Percentiles rank a stretch among this genome's conserved stretches.
These are phyloP conservation scores for Gautieria morchelliformis DNA, from an alignment of 768 basidiomycete genomes.

Conservation along the genomic window DNA sequence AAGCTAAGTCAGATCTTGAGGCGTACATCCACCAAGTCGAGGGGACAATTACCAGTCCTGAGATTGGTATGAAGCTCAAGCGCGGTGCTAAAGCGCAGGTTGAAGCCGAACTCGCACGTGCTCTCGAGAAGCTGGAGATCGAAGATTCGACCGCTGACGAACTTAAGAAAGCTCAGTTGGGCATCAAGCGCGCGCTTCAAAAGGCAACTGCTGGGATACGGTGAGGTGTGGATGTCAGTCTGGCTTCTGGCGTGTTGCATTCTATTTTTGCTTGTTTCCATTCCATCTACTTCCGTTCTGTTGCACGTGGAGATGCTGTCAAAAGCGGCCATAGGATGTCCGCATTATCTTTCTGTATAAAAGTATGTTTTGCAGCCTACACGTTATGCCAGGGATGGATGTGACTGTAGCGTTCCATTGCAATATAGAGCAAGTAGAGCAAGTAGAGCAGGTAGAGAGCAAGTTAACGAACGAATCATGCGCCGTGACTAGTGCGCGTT, in stretches of 20 bases:
- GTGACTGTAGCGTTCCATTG: background rate
- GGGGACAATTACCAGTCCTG: constrained; percentile 89
- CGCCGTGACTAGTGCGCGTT: background rate
- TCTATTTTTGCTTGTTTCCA: background rate
- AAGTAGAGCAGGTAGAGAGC: background rate
- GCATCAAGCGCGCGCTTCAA: constrained; percentile 94
- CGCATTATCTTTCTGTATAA: background rate
- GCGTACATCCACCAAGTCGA: constrained; percentile 96
- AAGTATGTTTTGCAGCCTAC: background rate
- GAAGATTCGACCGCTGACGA: constrained; percentile 92
- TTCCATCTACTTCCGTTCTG: background rate
- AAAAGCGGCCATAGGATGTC: background rate
- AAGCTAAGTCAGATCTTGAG: constrained; percentile 97
- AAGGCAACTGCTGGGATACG: constrained; percentile 91
- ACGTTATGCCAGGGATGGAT: background rate
- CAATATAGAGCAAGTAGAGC: background rate
- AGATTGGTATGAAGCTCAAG: constrained; percentile 98
- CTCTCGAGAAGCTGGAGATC: constrained; percentile 96
- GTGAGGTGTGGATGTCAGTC: constrained; percentile 26
- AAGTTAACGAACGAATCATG: background rate
- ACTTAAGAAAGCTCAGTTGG: constrained; percentile 89
- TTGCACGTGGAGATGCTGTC: background rate
- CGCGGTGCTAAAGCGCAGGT: constrained; percentile 91
- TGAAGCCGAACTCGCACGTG: constrained; percentile 95
- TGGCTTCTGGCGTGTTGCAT: background rate